phyloP scores from a whole-genome alignment of 306 rosid species.

The Rubus parviflorus region DNA sequence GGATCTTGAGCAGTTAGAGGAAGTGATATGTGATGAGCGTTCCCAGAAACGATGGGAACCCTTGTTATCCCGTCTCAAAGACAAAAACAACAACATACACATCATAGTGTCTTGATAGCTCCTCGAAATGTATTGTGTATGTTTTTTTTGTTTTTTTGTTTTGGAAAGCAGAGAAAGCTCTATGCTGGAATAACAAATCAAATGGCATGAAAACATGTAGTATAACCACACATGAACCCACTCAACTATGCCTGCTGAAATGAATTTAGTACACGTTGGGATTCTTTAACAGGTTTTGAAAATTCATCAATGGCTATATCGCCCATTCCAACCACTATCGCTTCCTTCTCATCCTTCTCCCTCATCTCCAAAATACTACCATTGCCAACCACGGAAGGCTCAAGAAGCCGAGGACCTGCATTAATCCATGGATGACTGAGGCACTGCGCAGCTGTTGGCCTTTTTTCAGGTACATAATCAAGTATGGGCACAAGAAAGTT shows the following conservation, averaged over 20 bases:
- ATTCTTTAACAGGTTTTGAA: constrained; percentile 19
- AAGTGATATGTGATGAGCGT: too few species aligned
- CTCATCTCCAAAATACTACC: constrained; percentile 8
- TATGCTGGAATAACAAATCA: constrained; percentile 1
- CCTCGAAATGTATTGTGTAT: too few species aligned
- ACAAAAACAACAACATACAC: too few species aligned
- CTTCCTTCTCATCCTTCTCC: constrained; percentile 29
- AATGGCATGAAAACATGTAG: neutral
- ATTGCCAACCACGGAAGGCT: constrained; percentile 25
- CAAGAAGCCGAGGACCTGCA: constrained; percentile 55
- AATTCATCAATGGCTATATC: constrained; percentile 33
- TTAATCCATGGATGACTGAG: constrained; percentile 80
- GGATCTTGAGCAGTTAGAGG: too few species aligned
- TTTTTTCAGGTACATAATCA: constrained; percentile 79
- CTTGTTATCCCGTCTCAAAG: too few species aligned
- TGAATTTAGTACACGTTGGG: constrained; percentile 1
- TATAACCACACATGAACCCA: neutral
- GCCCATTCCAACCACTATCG: constrained; percentile 31
- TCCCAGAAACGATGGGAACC: too few species aligned
- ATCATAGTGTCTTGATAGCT: too few species aligned
- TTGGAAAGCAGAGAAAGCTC: constrained; percentile 14
- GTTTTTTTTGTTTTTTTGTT: too few species aligned
- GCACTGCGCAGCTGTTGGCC: constrained; percentile 75
- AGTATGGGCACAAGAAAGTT: constrained; percentile 69
- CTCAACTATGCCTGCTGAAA: neutral